Evolutionary conservation across 331 rosid genomes (phyloP), one percentile per base, ranked within the genome.

Genomic region (Phaseolus coccineus): DNA sequence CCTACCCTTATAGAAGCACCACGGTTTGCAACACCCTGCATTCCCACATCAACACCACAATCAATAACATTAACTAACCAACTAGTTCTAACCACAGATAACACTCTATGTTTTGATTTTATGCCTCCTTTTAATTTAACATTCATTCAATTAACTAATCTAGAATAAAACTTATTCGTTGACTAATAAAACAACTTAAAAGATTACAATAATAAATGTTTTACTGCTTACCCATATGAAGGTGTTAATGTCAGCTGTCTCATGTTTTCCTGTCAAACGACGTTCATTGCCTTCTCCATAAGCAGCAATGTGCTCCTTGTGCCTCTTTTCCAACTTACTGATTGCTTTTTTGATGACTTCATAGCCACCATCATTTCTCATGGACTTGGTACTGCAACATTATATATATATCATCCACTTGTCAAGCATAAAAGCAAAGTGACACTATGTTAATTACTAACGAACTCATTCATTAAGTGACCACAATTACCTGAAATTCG

Each of bases 201-300:
- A 53, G 14, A 14, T 13, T 8, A 47, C 12, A 2, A 13, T 50
- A 50, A 4, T 0, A 14, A 19, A 53, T 0, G 35, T 58, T 57
- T 25, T 14, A 8, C 24, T 71, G 66, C 72, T 71, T 94, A 94
- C 98, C 97, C 98, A 95, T 87, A 46, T 4, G 90, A 95, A 95
- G n/a, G 89, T 87, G 37, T 90, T 77, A 46, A 94, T 94, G n/a
- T 91, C 87, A 1, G 97, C 97, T 0, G 97, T 94, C 51, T 94
- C 98, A 19, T 95, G 97, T 30, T 46, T 73, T 4, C 98, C 98
- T 0, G 98, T 95, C 73, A 95, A 88, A 80, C 97, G 97, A 15
- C 97, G 96, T 62, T 93, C 99, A 9, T 95, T 95, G 82, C 99
- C 99, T 83, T 95, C 97, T 16, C 99, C 99, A 73, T 93, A 95